Evolutionary conservation across 2,329 filamentous ascomycete genomes (phyloP).

Genomic region (Claviceps sp.): DNA sequence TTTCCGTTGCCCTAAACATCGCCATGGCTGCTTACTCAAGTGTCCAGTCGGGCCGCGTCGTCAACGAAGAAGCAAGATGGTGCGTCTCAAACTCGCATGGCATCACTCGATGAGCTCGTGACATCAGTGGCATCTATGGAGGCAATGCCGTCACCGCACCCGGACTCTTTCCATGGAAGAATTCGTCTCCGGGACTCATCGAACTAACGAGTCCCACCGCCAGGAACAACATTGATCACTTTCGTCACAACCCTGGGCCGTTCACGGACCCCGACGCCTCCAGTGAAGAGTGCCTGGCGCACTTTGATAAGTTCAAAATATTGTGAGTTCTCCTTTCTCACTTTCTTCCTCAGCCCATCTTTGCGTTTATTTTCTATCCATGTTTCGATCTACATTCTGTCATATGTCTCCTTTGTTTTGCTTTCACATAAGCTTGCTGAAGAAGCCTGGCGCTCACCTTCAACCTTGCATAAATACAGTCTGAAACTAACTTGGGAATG

Average conservation of each 20-base stretch:
- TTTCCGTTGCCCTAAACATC: not conserved
- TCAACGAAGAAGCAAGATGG: constrained; percentile 22
- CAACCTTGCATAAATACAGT: not conserved
- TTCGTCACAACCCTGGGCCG: constrained; percentile 64
- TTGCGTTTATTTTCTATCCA: no score
- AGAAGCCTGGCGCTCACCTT: no score
- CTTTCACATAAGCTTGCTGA: not conserved
- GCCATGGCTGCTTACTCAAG: constrained; percentile 16
- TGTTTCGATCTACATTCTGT: not conserved
- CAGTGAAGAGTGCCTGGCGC: constrained; percentile 37
- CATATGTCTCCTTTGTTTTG: not conserved
- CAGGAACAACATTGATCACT: constrained; percentile 74
- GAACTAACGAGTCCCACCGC: constrained; percentile 2
- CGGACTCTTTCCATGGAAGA: not conserved
- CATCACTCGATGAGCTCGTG: not conserved
- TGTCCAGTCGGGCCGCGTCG: constrained; percentile 2
- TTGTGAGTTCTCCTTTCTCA: constrained; percentile 38
- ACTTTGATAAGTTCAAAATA: constrained; percentile 59
- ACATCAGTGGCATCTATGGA: not conserved
- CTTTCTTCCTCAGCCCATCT: not conserved
- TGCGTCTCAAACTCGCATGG: constrained; percentile 8
- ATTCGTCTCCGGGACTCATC: not conserved
- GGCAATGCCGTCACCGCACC: not conserved
- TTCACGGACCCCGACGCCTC: constrained; percentile 57
- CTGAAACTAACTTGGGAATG: not conserved